Evolutionary conservation across 805 yeast genomes (phyloP).

Genomic region (Candida loeiensis): DNA sequence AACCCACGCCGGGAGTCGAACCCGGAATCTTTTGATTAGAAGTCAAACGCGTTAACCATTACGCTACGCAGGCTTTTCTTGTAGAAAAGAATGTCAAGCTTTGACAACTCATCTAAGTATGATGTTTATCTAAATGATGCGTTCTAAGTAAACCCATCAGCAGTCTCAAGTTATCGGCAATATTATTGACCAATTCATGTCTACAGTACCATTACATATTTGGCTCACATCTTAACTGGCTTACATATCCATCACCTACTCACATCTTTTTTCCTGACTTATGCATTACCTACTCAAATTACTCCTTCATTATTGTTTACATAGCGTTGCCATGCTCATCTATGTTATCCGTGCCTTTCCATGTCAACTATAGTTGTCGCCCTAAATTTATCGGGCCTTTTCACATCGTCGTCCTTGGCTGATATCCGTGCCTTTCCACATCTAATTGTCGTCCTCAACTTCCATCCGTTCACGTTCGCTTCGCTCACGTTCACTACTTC

Average conservation of each 20-base stretch:
- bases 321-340: no score
- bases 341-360: no score
- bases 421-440: background rate
- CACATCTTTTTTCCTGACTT: background rate
- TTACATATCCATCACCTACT: background rate
- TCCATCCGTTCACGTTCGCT: background rate
- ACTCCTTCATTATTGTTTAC: no score
- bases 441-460: background rate
- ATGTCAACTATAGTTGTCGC: no score
- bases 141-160: no score
- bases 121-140: no score
- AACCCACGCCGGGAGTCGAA: conserved; percentile 10
- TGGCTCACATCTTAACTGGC: background rate
- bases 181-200: background rate
- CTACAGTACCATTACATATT: background rate
- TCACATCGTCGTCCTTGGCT: background rate
- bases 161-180: no score
- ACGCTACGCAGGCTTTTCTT: conserved; percentile 17
- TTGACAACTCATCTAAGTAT: no score
- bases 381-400: no score
- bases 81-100: no score
- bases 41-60: conserved; percentile 23
- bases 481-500: conserved; percentile 21
- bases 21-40: conserved; percentile 14
- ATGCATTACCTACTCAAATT: no score